Evolutionary conservation across 257 asterid genomes (phyloP), one percentile per base, ranked within the genome.

Genomic region (Handroanthus guayacan): DNA sequence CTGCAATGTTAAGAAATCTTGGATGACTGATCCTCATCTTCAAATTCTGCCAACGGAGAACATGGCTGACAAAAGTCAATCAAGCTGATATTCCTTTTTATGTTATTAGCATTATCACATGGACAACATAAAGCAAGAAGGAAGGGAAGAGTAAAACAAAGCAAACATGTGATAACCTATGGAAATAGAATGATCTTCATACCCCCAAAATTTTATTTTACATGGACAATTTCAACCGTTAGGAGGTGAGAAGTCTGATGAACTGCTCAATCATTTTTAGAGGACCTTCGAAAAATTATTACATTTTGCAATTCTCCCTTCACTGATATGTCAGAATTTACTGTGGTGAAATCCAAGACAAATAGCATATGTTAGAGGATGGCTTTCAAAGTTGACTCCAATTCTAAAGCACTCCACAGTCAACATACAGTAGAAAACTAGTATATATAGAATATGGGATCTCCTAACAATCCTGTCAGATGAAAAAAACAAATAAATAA

Each of bases 1-100:
- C 88, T 62, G 97, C 96, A 78, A 91, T 78, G 69, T 78, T 87
- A 62, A 95, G 85, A 83, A 87, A 93, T 79, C 97, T 89, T 69
- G 98, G 97, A 85, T 87, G 89, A 75, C 84, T 90, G 78, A 93
- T 88, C 82, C 82, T 87, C 95, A 95, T 84, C 97, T 93, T 95
- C 85, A 95, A 80, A 82, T 89, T 95, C 99, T 95, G 94, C 81
- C 67, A 81, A 78, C 70, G 78, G 78, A 76, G 72, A 69, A 55
- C 57, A 84, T 71, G 67, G 71, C 54, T 50, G 72, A 72, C 68
- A 37, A 25, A 69, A 67, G 70, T 73, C 62, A 75, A 77, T 54
- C 82, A 81, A 69, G 71, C 71, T 77, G 37, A 37, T 60, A 57
- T 73, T 34, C 66, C 36, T 60, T 69, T 45, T 47, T 47, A 60